Conservation (phyloP, 305 asterid species). For the Withania somnifera region DNA sequence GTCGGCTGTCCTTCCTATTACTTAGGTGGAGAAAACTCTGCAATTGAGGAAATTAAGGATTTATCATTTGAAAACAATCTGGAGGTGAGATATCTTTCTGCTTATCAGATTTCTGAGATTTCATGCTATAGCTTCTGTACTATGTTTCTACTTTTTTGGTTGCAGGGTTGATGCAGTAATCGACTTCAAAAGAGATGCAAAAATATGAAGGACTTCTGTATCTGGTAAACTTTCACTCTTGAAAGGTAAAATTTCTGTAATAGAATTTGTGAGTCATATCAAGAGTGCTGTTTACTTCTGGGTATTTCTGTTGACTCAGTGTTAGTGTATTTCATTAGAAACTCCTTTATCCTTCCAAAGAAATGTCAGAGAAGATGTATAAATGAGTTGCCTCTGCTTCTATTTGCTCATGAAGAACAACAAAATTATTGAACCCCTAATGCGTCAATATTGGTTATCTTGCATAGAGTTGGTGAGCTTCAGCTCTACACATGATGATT, state of each 20-base stretch:
- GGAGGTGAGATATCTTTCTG: background rate
- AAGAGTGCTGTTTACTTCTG: background rate
- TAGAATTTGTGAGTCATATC: background rate
- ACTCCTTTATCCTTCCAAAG: background rate
- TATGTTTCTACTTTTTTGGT: background rate
- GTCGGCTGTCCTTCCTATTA: background rate
- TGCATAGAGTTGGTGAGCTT: conserved; percentile 54
- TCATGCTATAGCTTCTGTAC: background rate
- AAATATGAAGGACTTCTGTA: background rate
- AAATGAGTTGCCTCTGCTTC: conserved; percentile 50
- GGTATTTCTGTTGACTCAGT: background rate
- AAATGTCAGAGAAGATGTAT: background rate
- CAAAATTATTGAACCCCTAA: conserved; percentile 60
- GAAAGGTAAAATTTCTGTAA: background rate
- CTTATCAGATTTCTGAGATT: background rate
- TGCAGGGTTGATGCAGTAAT: background rate
- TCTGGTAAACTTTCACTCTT: background rate
- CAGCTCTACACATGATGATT: conserved; percentile 97
- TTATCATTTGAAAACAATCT: background rate
- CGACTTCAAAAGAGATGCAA: background rate
- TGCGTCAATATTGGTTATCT: conserved; percentile 67
- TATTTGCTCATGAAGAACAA: conserved; percentile 60
- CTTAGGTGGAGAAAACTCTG: background rate
- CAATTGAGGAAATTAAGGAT: background rate
- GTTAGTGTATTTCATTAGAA: background rate